These are phyloP conservation scores for Claviceps fusiformis DNA, from an alignment of 2,329 filamentous ascomycete species.

Conservation along the genomic window DNA sequence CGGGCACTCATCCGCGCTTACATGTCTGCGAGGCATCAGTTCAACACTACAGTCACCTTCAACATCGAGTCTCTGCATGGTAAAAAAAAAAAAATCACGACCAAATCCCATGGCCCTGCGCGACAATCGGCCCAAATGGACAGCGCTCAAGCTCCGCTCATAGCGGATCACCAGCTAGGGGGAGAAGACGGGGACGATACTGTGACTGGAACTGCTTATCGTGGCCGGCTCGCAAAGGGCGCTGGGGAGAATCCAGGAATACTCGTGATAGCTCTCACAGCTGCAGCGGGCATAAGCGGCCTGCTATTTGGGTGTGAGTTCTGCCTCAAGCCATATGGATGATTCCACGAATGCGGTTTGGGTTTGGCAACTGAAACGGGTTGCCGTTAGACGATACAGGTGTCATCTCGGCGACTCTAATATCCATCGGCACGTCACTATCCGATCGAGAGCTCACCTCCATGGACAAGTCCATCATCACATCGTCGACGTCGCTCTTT, in stretches of 20 bases:
- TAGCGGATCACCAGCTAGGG: constrained; percentile 16
- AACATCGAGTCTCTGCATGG: neutral
- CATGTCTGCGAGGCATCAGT: neutral
- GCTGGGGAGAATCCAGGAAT: constrained; percentile 23
- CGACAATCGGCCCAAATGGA: constrained; percentile 16
- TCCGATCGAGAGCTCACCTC: constrained; percentile 42
- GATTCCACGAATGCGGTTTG: neutral
- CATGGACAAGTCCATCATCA: constrained; percentile 57
- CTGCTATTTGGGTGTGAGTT: constrained; percentile 53
- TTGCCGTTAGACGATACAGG: constrained; percentile 44
- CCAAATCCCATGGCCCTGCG: neutral
- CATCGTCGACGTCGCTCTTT: constrained; percentile 53
- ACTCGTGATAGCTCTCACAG: constrained; percentile 48
- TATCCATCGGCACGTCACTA: constrained; percentile 48
- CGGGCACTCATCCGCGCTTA: neutral
- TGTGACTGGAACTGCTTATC: constrained; percentile 11
- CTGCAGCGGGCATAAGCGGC: constrained; percentile 53
- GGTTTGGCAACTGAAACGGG: constrained; percentile 4
- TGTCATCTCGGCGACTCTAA: constrained; percentile 54
- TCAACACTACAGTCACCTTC: neutral
- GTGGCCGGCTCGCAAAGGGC: constrained; percentile 15
- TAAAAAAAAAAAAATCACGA: no score
- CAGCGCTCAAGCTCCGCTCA: constrained; percentile 25
- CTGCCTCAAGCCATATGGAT: neutral
- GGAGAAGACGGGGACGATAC: constrained; percentile 20